Base-by-base conservation (phyloP, 345 rosid species). In the Diplotaxis tenuifolia region DNA sequence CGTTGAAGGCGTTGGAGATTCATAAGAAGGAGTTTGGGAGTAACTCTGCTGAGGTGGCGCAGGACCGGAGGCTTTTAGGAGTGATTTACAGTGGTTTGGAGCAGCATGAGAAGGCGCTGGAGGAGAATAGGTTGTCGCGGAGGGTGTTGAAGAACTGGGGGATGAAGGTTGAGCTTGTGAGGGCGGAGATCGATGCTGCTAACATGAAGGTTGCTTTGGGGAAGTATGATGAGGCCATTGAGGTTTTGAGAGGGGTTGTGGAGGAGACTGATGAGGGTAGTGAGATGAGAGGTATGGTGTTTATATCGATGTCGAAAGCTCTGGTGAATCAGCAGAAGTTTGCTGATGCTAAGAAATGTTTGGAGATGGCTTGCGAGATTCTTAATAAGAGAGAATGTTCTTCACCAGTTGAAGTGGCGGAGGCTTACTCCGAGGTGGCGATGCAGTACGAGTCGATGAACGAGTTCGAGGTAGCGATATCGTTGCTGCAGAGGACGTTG, bases 161-260 rank as follows among this genome's bases (percentile, higher is more conserved):
- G 4, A 87, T 87, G 72, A 79, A 71, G 67, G 73, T 86, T 4
- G 98, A 90, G 74, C 75, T 95, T 81, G 77, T 92, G 36, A 86
- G 73, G 28, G 88, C 96, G 0, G 96, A 89, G 85, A 84, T 95
- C 7, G 98, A 95, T 18, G 93, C 97, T 81, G 88, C 97, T 0
- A 89, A 92, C 73, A 89, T 92, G 92, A 88, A 89, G 78, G 86
- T 95, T 49, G 99, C 96, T 2, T 78, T 87, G 82, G 99, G 96
- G 0, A 90, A 81, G 75, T 85, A 73, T 2, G 96, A 88, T 15
- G 89, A 87, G 70, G 98, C 96, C 1, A 87, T 89, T 8, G 78
- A 83, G 67, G 84, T 86, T 22, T 77, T 95, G 82, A 92, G 80
- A 81, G 73, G 75, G 9, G 84, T 87, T 56, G 86, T 87, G 45